These are phyloP conservation scores for Lodderomyces margitis DNA, from an alignment of 1,139 yeast species.

Conservation along the genomic window DNA sequence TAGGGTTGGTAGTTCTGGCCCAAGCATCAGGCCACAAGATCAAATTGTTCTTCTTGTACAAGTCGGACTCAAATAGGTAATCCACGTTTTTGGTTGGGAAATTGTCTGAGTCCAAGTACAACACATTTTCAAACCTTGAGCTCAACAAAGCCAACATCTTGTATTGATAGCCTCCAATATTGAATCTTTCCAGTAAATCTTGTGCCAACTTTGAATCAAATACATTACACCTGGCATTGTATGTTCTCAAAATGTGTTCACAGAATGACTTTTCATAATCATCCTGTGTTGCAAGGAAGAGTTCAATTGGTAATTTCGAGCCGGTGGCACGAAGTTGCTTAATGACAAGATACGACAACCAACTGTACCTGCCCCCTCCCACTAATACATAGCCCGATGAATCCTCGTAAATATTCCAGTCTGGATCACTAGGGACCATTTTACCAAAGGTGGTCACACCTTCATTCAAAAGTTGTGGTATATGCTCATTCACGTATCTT, in stretches of 20 bases:
- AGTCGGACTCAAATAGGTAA: constrained; percentile 39
- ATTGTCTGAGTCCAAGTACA: constrained; percentile 69
- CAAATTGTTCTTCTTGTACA: constrained; percentile 42
- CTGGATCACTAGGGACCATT: constrained; percentile 30
- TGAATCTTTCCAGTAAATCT: constrained; percentile 26
- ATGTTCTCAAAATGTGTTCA: constrained; percentile 45
- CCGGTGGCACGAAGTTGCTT: constrained; percentile 42
- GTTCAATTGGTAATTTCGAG: constrained; percentile 40
- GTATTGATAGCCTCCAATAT: constrained; percentile 58
- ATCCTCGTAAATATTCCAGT: constrained; percentile 37
- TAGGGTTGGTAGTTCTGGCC: constrained; percentile 50
- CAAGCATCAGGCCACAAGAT: constrained; percentile 54
- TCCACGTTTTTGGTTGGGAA: constrained; percentile 54
- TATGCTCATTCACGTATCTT: constrained; percentile 29
- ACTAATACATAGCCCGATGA: constrained; percentile 42
- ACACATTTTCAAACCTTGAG: constrained; percentile 56
- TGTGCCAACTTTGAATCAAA: constrained; percentile 33
- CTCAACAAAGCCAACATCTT: constrained; percentile 61
- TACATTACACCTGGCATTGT: constrained; percentile 56
- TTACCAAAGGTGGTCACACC: constrained; percentile 41
- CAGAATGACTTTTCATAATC: constrained; percentile 55
- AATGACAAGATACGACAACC: constrained; percentile 46
- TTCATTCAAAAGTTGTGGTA: constrained; percentile 27
- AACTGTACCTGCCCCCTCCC: constrained; percentile 46
- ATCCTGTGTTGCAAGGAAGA: constrained; percentile 50